Evolutionary conservation across 768 basidiomycete genomes (phyloP).

Genomic region (Hericium rajendrae): DNA sequence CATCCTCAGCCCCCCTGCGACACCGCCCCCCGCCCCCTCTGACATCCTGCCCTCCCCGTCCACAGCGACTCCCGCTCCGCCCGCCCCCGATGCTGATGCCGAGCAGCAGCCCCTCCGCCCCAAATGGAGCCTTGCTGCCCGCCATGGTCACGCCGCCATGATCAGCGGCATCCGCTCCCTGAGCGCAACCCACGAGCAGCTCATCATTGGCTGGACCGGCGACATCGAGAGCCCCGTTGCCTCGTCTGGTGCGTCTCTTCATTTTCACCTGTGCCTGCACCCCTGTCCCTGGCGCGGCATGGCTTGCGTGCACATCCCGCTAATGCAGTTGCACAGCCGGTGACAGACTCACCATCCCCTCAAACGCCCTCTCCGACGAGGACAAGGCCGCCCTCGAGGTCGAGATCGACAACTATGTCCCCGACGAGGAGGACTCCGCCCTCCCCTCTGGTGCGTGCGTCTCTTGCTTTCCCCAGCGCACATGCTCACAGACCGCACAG

Average conservation of each 20-base stretch:
- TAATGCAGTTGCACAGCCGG: slow-evolving; percentile 4
- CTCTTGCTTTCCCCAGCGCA: not conserved
- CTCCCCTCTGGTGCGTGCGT: not conserved
- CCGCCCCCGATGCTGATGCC: slow-evolving; percentile 7
- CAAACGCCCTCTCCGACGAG: slow-evolving; percentile 41
- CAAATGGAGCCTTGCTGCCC: slow-evolving; percentile 66
- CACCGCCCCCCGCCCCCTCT: slow-evolving; percentile 52
- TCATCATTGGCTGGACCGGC: slow-evolving; percentile 92
- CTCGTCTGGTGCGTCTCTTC: slow-evolving; percentile 6
- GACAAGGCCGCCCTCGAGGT: slow-evolving; percentile 60
- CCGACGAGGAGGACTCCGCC: slow-evolving; percentile 42
- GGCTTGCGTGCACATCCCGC: no score
- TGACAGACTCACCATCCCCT: slow-evolving; percentile 32
- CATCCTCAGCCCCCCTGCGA: slow-evolving; percentile 66
- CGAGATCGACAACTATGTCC: slow-evolving; percentile 51
- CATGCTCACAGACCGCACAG: not conserved
- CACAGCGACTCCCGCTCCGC: slow-evolving; percentile 5
- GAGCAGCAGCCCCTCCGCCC: slow-evolving; percentile 7
- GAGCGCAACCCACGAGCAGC: slow-evolving; percentile 74
- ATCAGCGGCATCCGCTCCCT: slow-evolving; percentile 86
- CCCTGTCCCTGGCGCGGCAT: not conserved
- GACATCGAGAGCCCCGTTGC: slow-evolving; percentile 51
- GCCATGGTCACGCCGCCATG: slow-evolving; percentile 93
- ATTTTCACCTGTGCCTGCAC: slow-evolving; percentile 14
- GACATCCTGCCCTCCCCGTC: slow-evolving; percentile 31